phyloP scores from a whole-genome alignment of 2,329 filamentous ascomycete genomes.

The Nigrospora oryzae region DNA sequence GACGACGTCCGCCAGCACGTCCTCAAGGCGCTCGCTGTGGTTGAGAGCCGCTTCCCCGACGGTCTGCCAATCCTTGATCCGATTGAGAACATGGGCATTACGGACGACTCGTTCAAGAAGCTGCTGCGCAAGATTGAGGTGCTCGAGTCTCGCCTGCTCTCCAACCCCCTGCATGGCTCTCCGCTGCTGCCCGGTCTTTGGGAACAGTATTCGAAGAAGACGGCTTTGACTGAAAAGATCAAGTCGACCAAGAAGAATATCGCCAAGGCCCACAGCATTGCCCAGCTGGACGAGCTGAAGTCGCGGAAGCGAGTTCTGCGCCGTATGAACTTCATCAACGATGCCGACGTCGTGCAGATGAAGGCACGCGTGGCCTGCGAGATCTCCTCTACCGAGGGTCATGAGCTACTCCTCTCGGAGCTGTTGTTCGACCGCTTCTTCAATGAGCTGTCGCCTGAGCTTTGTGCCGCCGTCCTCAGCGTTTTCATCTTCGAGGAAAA shows the following conservation, averaged over 20 bases:
- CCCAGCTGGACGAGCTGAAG: conserved; percentile 93
- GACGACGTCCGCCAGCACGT: conserved; percentile 59
- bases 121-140: conserved; percentile 94
- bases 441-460: conserved; percentile 85
- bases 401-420: conserved; percentile 88
- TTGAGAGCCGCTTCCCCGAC: conserved; percentile 83
- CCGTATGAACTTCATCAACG: conserved; percentile 91
- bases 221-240: conserved; percentile 67
- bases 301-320: conserved; percentile 91
- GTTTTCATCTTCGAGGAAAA: conserved; percentile 99
- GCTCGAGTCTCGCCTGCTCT: conserved; percentile 78
- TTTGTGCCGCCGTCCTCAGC: conserved; percentile 77
- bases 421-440: conserved; percentile 96
- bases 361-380: conserved; percentile 97
- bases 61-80: conserved; percentile 85
- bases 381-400: conserved; percentile 83
- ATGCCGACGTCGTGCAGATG: conserved; percentile 88
- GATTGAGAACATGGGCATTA: conserved; percentile 93
- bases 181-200: conserved; percentile 77
- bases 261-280: conserved; percentile 72
- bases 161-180: conserved; percentile 87
- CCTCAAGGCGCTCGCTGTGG: conserved; percentile 64
- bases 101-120: conserved; percentile 87
- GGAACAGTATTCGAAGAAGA: conserved; percentile 77
- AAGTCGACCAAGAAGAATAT: conserved; percentile 87